Conservation (phyloP, 2,329 filamentous ascomycete genomes). For the Penicillium sp. region DNA sequence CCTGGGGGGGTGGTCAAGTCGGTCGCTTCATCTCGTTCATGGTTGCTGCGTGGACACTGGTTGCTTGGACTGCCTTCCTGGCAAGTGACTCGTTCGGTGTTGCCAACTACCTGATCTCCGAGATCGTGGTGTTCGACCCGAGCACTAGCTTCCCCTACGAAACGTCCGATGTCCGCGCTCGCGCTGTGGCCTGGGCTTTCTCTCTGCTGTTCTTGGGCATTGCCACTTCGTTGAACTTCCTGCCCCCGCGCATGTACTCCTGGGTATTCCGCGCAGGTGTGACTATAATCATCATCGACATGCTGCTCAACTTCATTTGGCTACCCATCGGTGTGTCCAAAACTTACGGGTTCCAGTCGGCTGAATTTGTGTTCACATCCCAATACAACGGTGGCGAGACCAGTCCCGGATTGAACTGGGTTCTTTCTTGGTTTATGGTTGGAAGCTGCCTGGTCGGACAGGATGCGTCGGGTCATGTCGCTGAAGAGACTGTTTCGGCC, state of each 20-base stretch:
- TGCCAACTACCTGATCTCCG: slow-evolving; percentile 30
- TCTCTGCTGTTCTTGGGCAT: slow-evolving; percentile 34
- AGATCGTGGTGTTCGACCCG: slow-evolving; percentile 43
- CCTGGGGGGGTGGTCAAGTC: slow-evolving; percentile 26
- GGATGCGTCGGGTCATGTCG: slow-evolving; percentile 34
- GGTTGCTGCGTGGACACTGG: slow-evolving; percentile 59
- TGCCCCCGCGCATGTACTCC: slow-evolving; percentile 44
- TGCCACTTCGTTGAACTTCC: slow-evolving; percentile 34
- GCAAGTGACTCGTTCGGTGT: slow-evolving; percentile 29
- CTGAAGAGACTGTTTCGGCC: slow-evolving; percentile 32
- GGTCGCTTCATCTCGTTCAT: slow-evolving; percentile 47
- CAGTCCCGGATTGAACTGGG: slow-evolving; percentile 31
- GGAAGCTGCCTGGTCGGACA: slow-evolving; percentile 31
- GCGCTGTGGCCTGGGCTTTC: slow-evolving; percentile 49
- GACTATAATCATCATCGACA: slow-evolving; percentile 46
- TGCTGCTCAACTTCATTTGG: slow-evolving; percentile 51
- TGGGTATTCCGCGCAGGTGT: slow-evolving; percentile 47
- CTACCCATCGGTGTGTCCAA: slow-evolving; percentile 48
- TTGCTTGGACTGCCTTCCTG: slow-evolving; percentile 53
- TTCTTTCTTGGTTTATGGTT: slow-evolving; percentile 30
- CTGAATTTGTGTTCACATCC: slow-evolving; percentile 49
- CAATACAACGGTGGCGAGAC: slow-evolving; percentile 31
- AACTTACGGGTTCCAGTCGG: slow-evolving; percentile 48
- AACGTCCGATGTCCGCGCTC: slow-evolving; percentile 43
- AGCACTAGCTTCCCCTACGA: slow-evolving; percentile 42